Evolutionary conservation across 306 rosid species (phyloP).

Genomic region (Rosa lucieae): DNA sequence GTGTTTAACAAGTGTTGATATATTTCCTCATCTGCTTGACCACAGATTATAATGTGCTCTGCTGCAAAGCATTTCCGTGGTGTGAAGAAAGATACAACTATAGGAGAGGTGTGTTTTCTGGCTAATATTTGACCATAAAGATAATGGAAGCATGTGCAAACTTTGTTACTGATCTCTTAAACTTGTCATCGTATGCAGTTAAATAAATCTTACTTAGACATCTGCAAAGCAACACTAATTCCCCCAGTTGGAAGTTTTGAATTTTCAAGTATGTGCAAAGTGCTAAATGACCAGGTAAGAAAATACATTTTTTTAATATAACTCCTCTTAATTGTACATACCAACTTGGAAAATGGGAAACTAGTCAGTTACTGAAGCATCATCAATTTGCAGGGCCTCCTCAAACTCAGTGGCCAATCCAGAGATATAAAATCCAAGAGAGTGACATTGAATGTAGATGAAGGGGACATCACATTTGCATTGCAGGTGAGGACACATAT

Average conservation of each 20-base stretch:
- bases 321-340: not conserved
- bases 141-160: not conserved
- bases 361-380: slow-evolving; percentile 7
- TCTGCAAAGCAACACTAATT: slow-evolving; percentile 63
- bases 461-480: slow-evolving; percentile 76
- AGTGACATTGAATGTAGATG: slow-evolving; percentile 65
- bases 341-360: not conserved
- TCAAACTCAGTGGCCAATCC: slow-evolving; percentile 74
- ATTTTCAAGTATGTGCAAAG: slow-evolving; percentile 77
- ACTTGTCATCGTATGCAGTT: slow-evolving; percentile 50
- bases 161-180: not conserved
- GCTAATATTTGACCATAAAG: slow-evolving; percentile 1
- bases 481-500: slow-evolving; percentile 52
- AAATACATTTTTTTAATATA: not conserved
- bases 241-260: slow-evolving; percentile 71
- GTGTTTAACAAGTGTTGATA: not conserved
- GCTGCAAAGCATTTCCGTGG: slow-evolving; percentile 70
- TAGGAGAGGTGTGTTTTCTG: slow-evolving; percentile 64
- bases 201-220: slow-evolving; percentile 61
- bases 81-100: slow-evolving; percentile 66
- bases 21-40: not conserved
- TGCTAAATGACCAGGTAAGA: slow-evolving; percentile 84
- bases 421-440: slow-evolving; percentile 71
- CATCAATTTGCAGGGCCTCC: slow-evolving; percentile 63
- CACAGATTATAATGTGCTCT: slow-evolving; percentile 82